A percentile compares a stretch with the other conserved stretches of the same genome.
Evolutionary conservation across 306 rosid species (phyloP).

Genomic region (Ammopiptanthus mongolicus): DNA sequence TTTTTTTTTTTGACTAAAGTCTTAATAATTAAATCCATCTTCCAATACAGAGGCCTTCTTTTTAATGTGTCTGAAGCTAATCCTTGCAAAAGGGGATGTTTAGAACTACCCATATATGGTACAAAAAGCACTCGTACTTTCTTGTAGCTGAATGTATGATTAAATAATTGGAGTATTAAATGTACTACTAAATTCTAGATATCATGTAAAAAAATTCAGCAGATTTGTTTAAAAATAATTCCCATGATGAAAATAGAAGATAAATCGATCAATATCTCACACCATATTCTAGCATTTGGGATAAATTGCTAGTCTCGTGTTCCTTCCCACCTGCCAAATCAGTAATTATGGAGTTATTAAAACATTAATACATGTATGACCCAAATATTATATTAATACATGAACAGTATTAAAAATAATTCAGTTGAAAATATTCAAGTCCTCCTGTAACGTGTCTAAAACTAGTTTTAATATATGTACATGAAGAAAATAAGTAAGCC

Average conservation of each 20-base stretch:
- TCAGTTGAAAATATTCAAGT: slow-evolving; percentile 1
- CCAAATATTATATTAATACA: not conserved
- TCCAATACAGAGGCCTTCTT: slow-evolving; percentile 13
- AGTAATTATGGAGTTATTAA: slow-evolving; percentile 28
- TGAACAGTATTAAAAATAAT: not conserved
- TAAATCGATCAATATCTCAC: slow-evolving; percentile 31
- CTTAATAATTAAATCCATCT: not conserved
- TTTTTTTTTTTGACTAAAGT: no score
- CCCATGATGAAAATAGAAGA: slow-evolving; percentile 17
- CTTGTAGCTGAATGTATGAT: slow-evolving; percentile 23
- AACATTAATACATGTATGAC: not conserved
- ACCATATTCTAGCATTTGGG: slow-evolving; percentile 29
- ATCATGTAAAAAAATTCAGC: slow-evolving; percentile 19
- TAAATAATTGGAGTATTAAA: slow-evolving; percentile 16
- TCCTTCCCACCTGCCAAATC: slow-evolving; percentile 44
- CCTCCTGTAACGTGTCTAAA: not conserved
- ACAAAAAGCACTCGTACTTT: slow-evolving; percentile 28
- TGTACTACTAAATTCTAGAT: slow-evolving; percentile 15
- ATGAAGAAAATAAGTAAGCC: slow-evolving; percentile 21
- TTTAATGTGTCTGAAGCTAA: slow-evolving; percentile 3
- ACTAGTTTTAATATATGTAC: slow-evolving; percentile 30
- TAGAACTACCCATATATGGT: slow-evolving; percentile 13
- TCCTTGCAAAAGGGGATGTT: slow-evolving; percentile 15
- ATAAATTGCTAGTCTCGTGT: slow-evolving; percentile 27
- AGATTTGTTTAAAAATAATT: slow-evolving; percentile 25